These are phyloP conservation scores for Chlorella sorokiniana DNA, from an alignment of 139 green algal genomes.

Conservation along the genomic window DNA sequence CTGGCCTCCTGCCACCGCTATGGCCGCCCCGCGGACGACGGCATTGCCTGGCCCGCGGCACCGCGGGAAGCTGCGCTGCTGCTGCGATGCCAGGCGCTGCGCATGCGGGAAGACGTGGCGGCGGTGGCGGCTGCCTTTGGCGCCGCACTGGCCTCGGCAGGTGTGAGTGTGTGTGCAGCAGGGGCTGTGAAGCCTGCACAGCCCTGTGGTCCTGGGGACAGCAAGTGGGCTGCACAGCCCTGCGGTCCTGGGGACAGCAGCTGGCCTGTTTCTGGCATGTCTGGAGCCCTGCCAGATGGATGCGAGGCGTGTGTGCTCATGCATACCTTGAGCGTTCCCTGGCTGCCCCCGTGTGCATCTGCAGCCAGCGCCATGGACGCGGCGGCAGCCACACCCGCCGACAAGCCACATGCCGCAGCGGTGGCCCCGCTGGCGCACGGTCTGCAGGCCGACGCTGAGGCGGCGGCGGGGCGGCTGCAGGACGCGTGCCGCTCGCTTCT, in stretches of 20 bases:
- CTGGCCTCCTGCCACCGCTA: neutral
- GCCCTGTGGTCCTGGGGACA: too few relatives aligned
- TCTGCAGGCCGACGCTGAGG: conserved; percentile 11
- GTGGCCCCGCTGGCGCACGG: neutral
- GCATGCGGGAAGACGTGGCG: conserved; percentile 28
- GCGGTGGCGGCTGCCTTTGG: neutral
- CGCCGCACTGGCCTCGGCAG: conserved; percentile 4
- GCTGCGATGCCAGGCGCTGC: conserved; percentile 28
- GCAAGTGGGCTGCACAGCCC: too few relatives aligned
- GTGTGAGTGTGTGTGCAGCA: conserved; percentile 3
- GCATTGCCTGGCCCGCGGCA: conserved; percentile 13
- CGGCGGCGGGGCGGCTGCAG: neutral
- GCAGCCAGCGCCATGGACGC: conserved; percentile 10
- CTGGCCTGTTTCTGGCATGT: too few relatives aligned
- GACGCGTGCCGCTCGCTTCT: neutral
- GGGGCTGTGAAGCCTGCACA: too few relatives aligned
- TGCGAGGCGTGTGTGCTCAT: neutral
- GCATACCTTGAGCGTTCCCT: neutral
- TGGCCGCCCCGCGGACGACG: conserved; percentile 19
- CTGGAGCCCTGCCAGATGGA: too few relatives aligned
- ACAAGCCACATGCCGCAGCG: neutral
- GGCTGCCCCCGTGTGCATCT: neutral
- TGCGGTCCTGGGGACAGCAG: too few relatives aligned
- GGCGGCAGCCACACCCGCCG: neutral
- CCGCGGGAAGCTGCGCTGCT: neutral